Percentiles rank a stretch among this genome's conserved stretches.
These are phyloP conservation scores for Geotrichum aggregatum DNA, from an alignment of 1,139 yeast genomes.

Conservation along the genomic window DNA sequence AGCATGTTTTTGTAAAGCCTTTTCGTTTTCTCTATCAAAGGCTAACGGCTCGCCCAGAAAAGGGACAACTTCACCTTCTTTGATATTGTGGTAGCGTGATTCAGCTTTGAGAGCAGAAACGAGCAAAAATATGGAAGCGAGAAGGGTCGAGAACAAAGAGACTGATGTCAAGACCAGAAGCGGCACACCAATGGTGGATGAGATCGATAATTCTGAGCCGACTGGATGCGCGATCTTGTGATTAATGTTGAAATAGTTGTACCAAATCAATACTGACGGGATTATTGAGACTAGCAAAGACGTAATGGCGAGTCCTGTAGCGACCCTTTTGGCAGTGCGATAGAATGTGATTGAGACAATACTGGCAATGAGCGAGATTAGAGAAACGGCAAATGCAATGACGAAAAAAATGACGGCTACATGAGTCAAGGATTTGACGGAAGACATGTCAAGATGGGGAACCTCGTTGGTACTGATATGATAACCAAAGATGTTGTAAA, in stretches of 20 bases:
- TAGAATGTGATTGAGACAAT: neutral
- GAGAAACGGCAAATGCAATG: neutral
- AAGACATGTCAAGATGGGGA: neutral
- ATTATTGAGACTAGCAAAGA: neutral
- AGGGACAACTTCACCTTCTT: no score
- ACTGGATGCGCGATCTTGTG: neutral
- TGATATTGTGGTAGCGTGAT: no score
- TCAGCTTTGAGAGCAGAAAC: no score
- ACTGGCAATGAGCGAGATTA: neutral
- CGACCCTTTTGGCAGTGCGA: neutral
- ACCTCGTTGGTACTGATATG: slow-evolving; percentile 7
- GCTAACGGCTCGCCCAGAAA: no score
- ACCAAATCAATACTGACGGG: neutral
- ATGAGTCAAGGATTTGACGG: neutral
- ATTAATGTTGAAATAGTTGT: neutral
- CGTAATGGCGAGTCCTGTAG: neutral
- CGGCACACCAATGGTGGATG: no score
- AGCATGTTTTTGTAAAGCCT: no score
- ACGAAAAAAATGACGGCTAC: neutral
- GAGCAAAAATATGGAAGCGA: no score
- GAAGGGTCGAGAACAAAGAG: no score
- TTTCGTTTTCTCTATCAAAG: no score
- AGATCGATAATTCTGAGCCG: no score
- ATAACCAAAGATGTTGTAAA: slow-evolving; percentile 8
- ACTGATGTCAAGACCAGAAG: no score